Conservation (phyloP, 1,284 basidiomycete genomes). For the Cryptococcus jaspeensis region DNA sequence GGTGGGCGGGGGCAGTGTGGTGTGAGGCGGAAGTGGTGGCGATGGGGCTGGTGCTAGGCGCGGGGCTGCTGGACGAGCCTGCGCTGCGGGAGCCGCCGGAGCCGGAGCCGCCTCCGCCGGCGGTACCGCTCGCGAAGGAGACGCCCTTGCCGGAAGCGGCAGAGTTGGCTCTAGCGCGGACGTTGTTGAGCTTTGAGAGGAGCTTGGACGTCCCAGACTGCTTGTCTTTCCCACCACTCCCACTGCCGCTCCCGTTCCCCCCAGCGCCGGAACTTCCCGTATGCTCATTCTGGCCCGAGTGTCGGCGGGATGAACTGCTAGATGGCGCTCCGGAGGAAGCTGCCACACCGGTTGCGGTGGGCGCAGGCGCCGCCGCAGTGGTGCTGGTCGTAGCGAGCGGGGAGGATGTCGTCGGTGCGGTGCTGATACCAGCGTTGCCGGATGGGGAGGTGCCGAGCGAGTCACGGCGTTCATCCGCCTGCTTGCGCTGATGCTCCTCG, state of each 20-base stretch:
- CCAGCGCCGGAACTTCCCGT: no score
- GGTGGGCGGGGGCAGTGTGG: neutral
- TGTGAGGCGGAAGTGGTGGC: neutral
- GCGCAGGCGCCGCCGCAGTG: constrained; percentile 1
- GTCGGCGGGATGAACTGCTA: constrained; percentile 4
- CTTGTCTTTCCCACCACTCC: constrained; percentile 8
- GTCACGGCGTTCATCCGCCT: constrained; percentile 24
- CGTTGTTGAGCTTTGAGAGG: constrained; percentile 33
- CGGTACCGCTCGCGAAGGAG: no score
- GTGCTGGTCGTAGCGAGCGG: constrained; percentile 11
- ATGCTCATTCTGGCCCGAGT: neutral
- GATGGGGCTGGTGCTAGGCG: neutral
- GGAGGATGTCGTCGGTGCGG: constrained; percentile 8
- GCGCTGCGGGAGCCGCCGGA: constrained; percentile 1
- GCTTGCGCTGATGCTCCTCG: constrained; percentile 55
- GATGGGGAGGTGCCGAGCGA: neutral
- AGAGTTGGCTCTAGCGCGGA: constrained; percentile 18
- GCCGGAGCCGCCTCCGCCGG: neutral
- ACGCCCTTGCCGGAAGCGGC: constrained; percentile 6
- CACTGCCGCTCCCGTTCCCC: neutral
- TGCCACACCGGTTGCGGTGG: neutral
- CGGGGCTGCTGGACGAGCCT: neutral
- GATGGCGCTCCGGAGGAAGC: neutral
- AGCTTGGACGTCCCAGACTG: constrained; percentile 30
- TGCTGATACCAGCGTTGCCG: neutral